Conservation (phyloP, 192 early-diverging fungal species). For the Obelidium mucronatum region DNA sequence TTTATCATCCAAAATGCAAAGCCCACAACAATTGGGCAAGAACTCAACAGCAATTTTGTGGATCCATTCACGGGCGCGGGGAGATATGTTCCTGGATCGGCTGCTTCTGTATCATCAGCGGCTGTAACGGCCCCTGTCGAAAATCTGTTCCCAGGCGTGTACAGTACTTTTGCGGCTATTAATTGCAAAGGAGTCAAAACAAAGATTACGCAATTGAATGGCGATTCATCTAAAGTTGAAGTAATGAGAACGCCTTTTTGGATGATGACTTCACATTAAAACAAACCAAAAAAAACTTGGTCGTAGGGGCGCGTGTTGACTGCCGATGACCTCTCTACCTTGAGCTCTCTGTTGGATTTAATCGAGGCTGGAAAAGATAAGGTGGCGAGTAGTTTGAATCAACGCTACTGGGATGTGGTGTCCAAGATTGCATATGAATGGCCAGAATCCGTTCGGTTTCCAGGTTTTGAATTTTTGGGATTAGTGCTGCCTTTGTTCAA, state of each 20-base stretch:
- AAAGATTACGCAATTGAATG: slow-evolving; percentile 79
- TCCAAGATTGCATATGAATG: slow-evolving; percentile 67
- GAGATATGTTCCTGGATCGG: slow-evolving; percentile 28
- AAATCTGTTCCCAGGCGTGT: slow-evolving; percentile 42
- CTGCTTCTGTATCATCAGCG: background rate
- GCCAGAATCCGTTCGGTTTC: slow-evolving; percentile 77
- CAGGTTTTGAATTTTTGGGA: slow-evolving; percentile 53
- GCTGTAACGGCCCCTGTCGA: background rate
- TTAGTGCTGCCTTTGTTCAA: too few species aligned
- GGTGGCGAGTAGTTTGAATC: slow-evolving; percentile 43
- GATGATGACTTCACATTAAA: too few species aligned
- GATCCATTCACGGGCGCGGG: slow-evolving; percentile 73
- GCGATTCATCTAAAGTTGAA: slow-evolving; percentile 37
- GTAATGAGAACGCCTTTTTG: too few species aligned
- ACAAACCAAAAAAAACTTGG: background rate
- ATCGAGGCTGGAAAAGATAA: slow-evolving; percentile 39
- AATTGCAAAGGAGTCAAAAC: slow-evolving; percentile 74
- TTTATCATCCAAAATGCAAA: slow-evolving; percentile 91
- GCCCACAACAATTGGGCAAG: slow-evolving; percentile 61
- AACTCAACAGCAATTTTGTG: slow-evolving; percentile 37
- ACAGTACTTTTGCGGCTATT: slow-evolving; percentile 72
- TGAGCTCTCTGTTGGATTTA: slow-evolving; percentile 19
- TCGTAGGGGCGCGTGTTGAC: background rate
- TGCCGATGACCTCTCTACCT: slow-evolving; percentile 23
- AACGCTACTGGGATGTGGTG: slow-evolving; percentile 53